A percentile compares a stretch with the other conserved stretches of the same genome.
These are phyloP conservation scores for Pseudogymnoascus sp. DNA, from an alignment of 2,329 filamentous ascomycete species.

Conservation along the genomic window DNA sequence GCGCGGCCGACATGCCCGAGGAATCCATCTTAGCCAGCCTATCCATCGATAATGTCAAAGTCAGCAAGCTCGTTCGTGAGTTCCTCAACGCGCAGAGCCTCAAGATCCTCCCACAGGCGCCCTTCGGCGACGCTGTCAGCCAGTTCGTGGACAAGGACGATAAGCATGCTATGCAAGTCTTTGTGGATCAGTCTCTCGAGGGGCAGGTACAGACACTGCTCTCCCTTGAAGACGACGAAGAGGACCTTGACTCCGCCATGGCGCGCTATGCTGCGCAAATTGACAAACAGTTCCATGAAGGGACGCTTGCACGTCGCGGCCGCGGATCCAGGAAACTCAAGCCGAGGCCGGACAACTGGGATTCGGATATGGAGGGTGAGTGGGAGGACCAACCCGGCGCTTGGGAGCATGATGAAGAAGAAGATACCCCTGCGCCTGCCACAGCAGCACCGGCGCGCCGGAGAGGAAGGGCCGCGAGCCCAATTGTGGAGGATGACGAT, in stretches of 20 bases:
- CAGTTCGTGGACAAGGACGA: slow-evolving; percentile 95
- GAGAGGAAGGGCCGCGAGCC: slow-evolving; percentile 21
- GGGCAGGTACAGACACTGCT: slow-evolving; percentile 65
- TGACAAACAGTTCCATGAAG: slow-evolving; percentile 60
- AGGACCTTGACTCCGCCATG: slow-evolving; percentile 66
- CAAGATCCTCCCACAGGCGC: slow-evolving; percentile 85
- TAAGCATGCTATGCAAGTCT: slow-evolving; percentile 80
- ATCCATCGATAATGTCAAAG: slow-evolving; percentile 67
- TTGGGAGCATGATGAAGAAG: slow-evolving; percentile 39
- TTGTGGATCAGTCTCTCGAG: slow-evolving; percentile 63
- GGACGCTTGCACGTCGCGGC: slow-evolving; percentile 40
- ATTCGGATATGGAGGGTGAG: slow-evolving; percentile 77
- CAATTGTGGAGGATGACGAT: slow-evolving; percentile 48
- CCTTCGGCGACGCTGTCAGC: slow-evolving; percentile 84
- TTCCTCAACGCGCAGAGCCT: slow-evolving; percentile 81
- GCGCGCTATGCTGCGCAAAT: slow-evolving; percentile 60
- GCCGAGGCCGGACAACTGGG: slow-evolving; percentile 73
- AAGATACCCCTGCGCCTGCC: slow-evolving; percentile 34
- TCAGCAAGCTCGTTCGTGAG: slow-evolving; percentile 81
- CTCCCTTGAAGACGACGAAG: slow-evolving; percentile 56
- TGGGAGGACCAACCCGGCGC: slow-evolving; percentile 77
- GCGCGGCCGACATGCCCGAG: slow-evolving; percentile 50
- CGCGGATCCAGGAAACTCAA: slow-evolving; percentile 48
- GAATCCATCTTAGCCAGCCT: slow-evolving; percentile 53
- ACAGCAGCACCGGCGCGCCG: slow-evolving; percentile 25